Conservation (phyloP, 2,329 filamentous ascomycete genomes). For the Colletotrichum tamarilloi region DNA sequence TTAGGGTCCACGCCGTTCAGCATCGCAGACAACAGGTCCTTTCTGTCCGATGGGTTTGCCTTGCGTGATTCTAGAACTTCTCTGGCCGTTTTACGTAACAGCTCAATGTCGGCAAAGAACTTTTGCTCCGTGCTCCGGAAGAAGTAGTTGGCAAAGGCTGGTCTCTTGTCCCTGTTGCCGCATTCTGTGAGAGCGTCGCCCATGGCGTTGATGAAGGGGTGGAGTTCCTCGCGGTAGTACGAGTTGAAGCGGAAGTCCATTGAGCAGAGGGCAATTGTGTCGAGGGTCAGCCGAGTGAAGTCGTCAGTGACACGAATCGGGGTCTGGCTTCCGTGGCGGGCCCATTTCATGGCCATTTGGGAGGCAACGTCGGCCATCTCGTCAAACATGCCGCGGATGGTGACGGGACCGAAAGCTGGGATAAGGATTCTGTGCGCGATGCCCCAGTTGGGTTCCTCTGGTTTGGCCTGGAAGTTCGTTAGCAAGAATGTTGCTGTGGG, state of each 20-base stretch:
- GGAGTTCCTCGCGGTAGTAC: constrained; percentile 61
- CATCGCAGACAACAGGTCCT: constrained; percentile 77
- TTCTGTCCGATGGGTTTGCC: constrained; percentile 57
- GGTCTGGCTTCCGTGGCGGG: constrained; percentile 53
- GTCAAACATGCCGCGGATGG: constrained; percentile 70
- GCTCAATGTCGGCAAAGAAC: constrained; percentile 61
- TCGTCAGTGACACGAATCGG: constrained; percentile 65
- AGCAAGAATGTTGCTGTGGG: not conserved
- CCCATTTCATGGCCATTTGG: constrained; percentile 67
- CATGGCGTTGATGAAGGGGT: constrained; percentile 65
- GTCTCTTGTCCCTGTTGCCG: constrained; percentile 60
- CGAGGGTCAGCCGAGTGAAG: constrained; percentile 71
- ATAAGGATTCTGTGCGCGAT: constrained; percentile 74
- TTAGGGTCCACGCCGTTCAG: constrained; percentile 71
- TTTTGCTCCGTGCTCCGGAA: constrained; percentile 55
- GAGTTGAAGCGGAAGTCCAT: constrained; percentile 72
- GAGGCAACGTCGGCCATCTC: constrained; percentile 63
- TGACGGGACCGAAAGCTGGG: constrained; percentile 76
- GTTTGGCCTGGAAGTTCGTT: constrained; percentile 16
- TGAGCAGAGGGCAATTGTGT: constrained; percentile 70
- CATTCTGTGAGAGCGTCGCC: constrained; percentile 66
- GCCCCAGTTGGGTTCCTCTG: constrained; percentile 40
- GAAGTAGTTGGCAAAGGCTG: constrained; percentile 57
- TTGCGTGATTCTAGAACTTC: constrained; percentile 71
- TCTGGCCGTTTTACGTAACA: constrained; percentile 61